Percentiles rank a stretch among this genome's conserved stretches.
Evolutionary conservation across 2,329 filamentous ascomycete genomes (phyloP).

Genomic region (Ascochyta fabae): DNA sequence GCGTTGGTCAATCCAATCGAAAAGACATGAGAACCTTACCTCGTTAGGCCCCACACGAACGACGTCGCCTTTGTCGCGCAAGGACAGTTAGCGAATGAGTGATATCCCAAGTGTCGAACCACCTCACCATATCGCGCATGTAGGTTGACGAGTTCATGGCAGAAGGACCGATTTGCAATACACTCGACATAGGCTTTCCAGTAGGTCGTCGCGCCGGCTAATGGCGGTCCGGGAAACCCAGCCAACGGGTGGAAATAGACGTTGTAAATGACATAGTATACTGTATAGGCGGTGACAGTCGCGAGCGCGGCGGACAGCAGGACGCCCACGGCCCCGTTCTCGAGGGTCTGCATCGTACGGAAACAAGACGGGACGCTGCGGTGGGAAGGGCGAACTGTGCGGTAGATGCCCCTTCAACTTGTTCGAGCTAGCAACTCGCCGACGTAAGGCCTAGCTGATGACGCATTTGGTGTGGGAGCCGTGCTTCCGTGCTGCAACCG

Average conservation of each 20-base stretch:
- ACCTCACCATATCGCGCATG: conserved; percentile 38
- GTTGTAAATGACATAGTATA: conserved; percentile 38
- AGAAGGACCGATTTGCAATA: conserved; percentile 36
- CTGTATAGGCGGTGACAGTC: conserved; percentile 21
- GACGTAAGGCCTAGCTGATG: conserved; percentile 3
- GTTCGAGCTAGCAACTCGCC: neutral
- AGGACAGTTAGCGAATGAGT: conserved; percentile 14
- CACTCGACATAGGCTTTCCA: conserved; percentile 43
- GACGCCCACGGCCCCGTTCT: conserved; percentile 6
- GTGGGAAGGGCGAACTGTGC: neutral
- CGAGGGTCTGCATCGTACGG: conserved; percentile 1
- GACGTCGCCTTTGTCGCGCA: conserved; percentile 26
- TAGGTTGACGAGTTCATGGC: conserved; percentile 33
- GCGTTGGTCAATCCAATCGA: neutral
- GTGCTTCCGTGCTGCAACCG: neutral
- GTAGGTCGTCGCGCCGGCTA: conserved; percentile 30
- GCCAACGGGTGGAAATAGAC: conserved; percentile 53
- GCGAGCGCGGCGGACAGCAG: conserved; percentile 23
- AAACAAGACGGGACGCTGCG: neutral
- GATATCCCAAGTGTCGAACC: neutral
- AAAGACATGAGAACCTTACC: conserved; percentile 14
- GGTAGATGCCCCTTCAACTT: neutral
- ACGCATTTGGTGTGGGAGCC: neutral
- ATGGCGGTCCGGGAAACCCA: conserved; percentile 51
- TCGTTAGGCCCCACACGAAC: conserved; percentile 41